Base-by-base conservation (phyloP, 2,329 filamentous ascomycete species). In the Bipolaris zeicola region DNA sequence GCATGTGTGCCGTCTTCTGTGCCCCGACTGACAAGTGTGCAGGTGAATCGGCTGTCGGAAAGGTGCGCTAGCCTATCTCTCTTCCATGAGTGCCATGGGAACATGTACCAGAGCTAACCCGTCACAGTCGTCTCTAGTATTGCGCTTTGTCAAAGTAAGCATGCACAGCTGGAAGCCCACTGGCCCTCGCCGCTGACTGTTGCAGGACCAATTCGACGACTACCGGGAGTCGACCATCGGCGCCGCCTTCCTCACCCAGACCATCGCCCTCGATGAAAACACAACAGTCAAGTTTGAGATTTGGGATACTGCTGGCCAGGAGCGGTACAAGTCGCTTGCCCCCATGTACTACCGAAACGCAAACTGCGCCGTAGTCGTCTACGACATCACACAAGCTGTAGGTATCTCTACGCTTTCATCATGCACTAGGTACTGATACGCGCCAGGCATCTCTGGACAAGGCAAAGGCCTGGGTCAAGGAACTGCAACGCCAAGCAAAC, bases 341-440 rank as follows among this genome's bases (percentile, higher is more conserved):
- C 95, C 95, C 70, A 99, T 99, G 95, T 99, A 99, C 84, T 99
- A 99, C 82, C 85, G 96, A 71, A 99, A 99, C 77, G 96, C 96
- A 69, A 98, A 99, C 86, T 98, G 95, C 81, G 95, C 96, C 57
- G 94, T 99, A 31, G 94, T 99, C 46, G 95, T 99, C 66, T 99
- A 99, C 80, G 95, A 99, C 80, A 98, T 99, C 74, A 99, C 95
- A 74, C 95, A 99, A 86, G 92, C 95, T 67, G 95, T 99, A 88
- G 62, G 90, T 80, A 43, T 22, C 24, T 39, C 47, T 31, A 50
- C 20, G n/a, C 5, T 4, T 47, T 37, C 55, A 48, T 28, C 8
- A 55, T 62, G 63, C 59, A 14, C 2, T 22, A 22, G 33, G 20
- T 44, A 60, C 65, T 73, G 58, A 79, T 52, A 33, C 11, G 46